Evolutionary conservation across 2,329 filamentous ascomycete species (phyloP).

Genomic region (Monascus ruber): DNA sequence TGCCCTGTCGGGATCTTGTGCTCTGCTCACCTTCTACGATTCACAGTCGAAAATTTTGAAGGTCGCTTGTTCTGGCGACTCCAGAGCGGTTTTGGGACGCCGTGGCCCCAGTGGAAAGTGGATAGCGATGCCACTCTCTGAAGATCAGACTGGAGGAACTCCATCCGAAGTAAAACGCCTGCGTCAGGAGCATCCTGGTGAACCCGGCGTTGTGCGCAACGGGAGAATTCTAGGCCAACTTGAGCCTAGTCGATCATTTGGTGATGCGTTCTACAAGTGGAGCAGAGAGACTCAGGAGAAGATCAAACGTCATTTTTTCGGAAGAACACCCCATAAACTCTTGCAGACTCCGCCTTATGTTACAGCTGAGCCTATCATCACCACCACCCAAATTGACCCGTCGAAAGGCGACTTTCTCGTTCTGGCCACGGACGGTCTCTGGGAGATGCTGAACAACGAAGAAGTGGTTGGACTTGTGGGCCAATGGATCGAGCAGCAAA

Average conservation of each 20-base stretch:
- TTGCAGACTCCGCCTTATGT: slow-evolving; percentile 93
- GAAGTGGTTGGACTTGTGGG: slow-evolving; percentile 94
- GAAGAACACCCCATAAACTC: slow-evolving; percentile 61
- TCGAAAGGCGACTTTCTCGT: slow-evolving; percentile 90
- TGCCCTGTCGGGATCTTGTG: slow-evolving; percentile 92
- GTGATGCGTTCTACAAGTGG: slow-evolving; percentile 97
- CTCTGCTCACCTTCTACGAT: slow-evolving; percentile 92
- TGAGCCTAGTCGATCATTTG: slow-evolving; percentile 88
- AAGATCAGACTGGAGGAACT: slow-evolving; percentile 88
- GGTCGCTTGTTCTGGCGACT: slow-evolving; percentile 94
- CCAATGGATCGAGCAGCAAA: slow-evolving; percentile 83
- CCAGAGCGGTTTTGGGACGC: slow-evolving; percentile 83
- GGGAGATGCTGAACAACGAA: slow-evolving; percentile 99
- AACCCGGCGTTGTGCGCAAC: slow-evolving; percentile 76
- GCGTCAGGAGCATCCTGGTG: slow-evolving; percentile 75
- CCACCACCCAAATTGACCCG: slow-evolving; percentile 82
- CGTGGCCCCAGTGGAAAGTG: slow-evolving; percentile 72
- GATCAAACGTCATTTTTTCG: slow-evolving; percentile 78
- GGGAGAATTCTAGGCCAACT: slow-evolving; percentile 84
- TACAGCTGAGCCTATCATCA: slow-evolving; percentile 88
- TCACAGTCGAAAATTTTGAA: slow-evolving; percentile 72
- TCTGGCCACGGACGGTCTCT: slow-evolving; percentile 90
- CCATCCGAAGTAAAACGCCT: slow-evolving; percentile 73
- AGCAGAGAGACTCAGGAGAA: slow-evolving; percentile 70
- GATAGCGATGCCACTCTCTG: slow-evolving; percentile 78